Conservation (phyloP, 2,329 filamentous ascomycete species). For the Sclerotinia sclerotiorum region DNA sequence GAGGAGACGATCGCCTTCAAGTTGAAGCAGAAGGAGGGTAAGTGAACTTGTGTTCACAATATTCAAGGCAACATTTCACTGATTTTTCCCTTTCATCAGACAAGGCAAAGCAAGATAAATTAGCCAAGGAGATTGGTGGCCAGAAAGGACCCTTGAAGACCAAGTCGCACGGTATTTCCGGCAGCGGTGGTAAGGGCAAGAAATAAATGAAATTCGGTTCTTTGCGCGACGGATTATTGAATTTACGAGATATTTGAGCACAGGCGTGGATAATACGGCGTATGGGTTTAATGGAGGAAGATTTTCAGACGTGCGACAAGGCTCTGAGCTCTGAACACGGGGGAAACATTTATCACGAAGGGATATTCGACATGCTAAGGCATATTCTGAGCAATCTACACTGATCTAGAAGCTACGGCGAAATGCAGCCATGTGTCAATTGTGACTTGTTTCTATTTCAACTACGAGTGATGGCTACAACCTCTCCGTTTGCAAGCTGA, state of each 20-base stretch:
- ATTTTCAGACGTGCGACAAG: slow-evolving; percentile 14
- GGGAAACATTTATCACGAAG: background rate
- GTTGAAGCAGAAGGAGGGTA: slow-evolving; percentile 83
- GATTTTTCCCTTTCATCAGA: slow-evolving; percentile 3
- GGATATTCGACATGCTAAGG: background rate
- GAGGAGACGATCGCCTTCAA: slow-evolving; percentile 83
- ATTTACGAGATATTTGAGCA: slow-evolving; percentile 17
- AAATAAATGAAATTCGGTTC: slow-evolving; percentile 10
- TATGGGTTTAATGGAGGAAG: slow-evolving; percentile 20
- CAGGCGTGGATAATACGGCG: slow-evolving; percentile 28
- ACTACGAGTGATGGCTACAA: background rate
- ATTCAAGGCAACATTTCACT: slow-evolving; percentile 51
- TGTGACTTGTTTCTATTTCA: background rate
- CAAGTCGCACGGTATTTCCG: slow-evolving; percentile 90
- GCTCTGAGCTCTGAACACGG: slow-evolving; percentile 10
- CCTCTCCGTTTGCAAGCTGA: background rate
- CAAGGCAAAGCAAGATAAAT: slow-evolving; percentile 78
- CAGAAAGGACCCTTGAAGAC: slow-evolving; percentile 81
- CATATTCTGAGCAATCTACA: background rate
- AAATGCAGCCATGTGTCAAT: slow-evolving; percentile 6
- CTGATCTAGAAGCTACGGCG: background rate
- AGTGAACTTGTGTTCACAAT: slow-evolving; percentile 39
- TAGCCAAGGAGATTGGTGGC: slow-evolving; percentile 61
- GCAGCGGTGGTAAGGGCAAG: slow-evolving; percentile 83
- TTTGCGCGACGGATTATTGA: slow-evolving; percentile 9